Base-by-base conservation (phyloP, 345 rosid species). In the Eucalyptus melliodora region DNA sequence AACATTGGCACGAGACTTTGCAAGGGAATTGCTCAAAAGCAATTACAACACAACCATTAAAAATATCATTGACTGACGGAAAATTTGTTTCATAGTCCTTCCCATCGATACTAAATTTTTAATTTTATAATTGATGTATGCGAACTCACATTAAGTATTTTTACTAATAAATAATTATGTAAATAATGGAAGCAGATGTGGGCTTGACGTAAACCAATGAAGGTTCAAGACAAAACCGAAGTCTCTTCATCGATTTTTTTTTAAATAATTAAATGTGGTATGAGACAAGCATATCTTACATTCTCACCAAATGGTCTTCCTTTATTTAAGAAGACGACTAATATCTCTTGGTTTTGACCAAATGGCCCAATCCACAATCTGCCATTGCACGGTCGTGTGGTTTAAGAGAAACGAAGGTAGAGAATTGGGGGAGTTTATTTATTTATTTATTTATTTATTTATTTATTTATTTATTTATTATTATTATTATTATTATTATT, bases 21-120 rank as follows among this genome's bases (percentile, higher is more conserved):
- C 0, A 1, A 56, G 24, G 30, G 13, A 56, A 56, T 0, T 24
- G 3, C 0, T 56, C 62, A 56, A 56, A 24, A 56, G 62, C 6
- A 4, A 56, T 56, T 56, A 56, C 0, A 2, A 24, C 62, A 56
- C 62, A 56, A 56, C 3, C 30, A 24, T 56, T 59, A 59, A 2
- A 59, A 59, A 59, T 27, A 53, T 59, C 65, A 9, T 26, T 59
- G 65, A 11, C 1, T 6, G 3, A 26, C 15, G 4, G 14, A 11
- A 11, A 59, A 59, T 24, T 59, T 59, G 2, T 59, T 59, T 26
- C 7, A 5, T 11, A 59, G n/a, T 26, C 65, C 47, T 44, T 40
- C 13, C 10, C 15, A 59, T 10, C 3, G 15, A 27, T 59, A 59
- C n/a, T 24, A 59, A 26, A 26, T 59, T 59, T 59, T 59, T 59